Percentiles rank a stretch among this genome's conserved stretches.
Conservation (phyloP, 2,329 filamentous ascomycete genomes). For the Hirsutella rhossiliensis region DNA sequence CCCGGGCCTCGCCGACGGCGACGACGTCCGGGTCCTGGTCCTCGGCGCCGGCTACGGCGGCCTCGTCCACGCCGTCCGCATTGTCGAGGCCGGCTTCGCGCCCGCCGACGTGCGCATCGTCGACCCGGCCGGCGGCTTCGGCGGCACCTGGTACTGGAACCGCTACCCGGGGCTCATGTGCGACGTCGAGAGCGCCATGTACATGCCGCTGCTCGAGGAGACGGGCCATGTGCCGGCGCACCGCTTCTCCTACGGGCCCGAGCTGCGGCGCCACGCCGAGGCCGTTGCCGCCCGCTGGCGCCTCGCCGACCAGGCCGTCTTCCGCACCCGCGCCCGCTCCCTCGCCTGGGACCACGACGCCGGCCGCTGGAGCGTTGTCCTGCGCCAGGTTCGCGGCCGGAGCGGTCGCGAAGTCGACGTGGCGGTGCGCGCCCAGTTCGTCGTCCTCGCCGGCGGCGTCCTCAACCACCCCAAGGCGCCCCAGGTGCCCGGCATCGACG, state of each 20-base stretch:
- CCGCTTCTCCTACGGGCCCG: conserved; percentile 29
- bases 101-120: conserved; percentile 26
- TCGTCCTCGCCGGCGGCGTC: conserved; percentile 25
- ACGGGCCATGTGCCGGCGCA: conserved; percentile 44
- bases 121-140: conserved; percentile 30
- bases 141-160: conserved; percentile 42
- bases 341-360: conserved; percentile 33
- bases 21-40: conserved; percentile 11
- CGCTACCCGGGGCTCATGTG: conserved; percentile 38
- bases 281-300: conserved; percentile 28
- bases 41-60: conserved; percentile 24
- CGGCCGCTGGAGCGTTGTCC: conserved; percentile 9
- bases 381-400: conserved; percentile 14
- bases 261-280: conserved; percentile 29
- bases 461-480: conserved; percentile 29
- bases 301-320: conserved; percentile 23
- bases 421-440: conserved; percentile 25
- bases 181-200: conserved; percentile 48
- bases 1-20: conserved; percentile 13
- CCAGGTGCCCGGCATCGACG: conserved; percentile 26
- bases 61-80: conserved; percentile 15
- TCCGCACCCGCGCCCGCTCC: conserved; percentile 27
- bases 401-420: conserved; percentile 7
- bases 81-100: conserved; percentile 11
- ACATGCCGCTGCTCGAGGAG: conserved; percentile 48